Evolutionary conservation across 768 basidiomycete genomes (phyloP).

Genomic region (Cystobasidium tubakii): DNA sequence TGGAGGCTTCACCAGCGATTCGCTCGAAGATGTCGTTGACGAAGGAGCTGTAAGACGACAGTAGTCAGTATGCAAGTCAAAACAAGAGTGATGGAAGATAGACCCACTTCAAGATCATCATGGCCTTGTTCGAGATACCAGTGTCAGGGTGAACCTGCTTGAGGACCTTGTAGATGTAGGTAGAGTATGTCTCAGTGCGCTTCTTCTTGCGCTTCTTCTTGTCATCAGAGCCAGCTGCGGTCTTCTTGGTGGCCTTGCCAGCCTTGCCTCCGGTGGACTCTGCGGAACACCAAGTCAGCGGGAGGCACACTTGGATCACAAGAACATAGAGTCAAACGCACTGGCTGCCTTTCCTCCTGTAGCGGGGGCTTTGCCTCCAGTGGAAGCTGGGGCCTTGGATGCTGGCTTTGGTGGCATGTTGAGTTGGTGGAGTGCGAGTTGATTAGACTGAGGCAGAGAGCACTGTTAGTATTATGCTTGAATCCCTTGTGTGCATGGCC

Average conservation of each 20-base stretch:
- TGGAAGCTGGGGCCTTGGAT: conserved; percentile 41
- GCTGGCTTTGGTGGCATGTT: conserved; percentile 56
- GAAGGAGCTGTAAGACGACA: conserved; percentile 38
- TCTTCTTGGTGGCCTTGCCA: conserved; percentile 42
- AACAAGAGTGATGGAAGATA: background rate
- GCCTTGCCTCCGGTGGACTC: conserved; percentile 49
- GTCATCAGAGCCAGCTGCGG: conserved; percentile 54
- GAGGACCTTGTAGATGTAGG: conserved; percentile 48
- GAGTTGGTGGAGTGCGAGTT: conserved; percentile 1
- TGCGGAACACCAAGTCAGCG: conserved; percentile 29
- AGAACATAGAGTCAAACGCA: background rate
- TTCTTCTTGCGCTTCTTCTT: conserved; percentile 49
- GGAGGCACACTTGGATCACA: conserved; percentile 55
- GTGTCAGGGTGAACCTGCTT: conserved; percentile 89
- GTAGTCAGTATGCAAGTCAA: background rate
- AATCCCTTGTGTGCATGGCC: no score
- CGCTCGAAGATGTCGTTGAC: conserved; percentile 52
- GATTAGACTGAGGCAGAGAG: conserved; percentile 29
- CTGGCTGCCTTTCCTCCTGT: conserved; percentile 41
- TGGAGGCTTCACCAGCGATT: conserved; percentile 54
- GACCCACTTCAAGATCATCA: conserved; percentile 45
- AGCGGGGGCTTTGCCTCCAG: conserved; percentile 56
- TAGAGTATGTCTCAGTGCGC: conserved; percentile 37
- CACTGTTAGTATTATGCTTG: no score
- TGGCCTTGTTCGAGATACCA: conserved; percentile 81